Evolutionary conservation across 192 early-diverging fungal genomes (phyloP), one percentile per base, ranked within the genome.

Genomic region (Geosiphon pyriformis): DNA sequence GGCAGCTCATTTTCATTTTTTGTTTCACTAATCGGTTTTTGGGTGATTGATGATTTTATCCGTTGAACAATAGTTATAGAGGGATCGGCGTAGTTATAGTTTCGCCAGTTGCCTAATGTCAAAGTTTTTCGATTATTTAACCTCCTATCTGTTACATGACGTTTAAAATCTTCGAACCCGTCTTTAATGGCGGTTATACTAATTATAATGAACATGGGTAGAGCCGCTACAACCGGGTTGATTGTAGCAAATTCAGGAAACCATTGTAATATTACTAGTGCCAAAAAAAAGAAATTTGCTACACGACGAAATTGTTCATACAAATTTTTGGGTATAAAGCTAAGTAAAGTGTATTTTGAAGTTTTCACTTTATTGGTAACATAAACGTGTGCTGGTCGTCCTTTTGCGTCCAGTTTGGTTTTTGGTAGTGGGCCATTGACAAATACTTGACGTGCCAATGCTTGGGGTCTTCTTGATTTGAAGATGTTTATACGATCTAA

Each of bases 271-370:
- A 95, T 81, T 8, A 93, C 89, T 34, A 95, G 61, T 54, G 85
- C 82, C 33, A 94, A 73, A 73, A 98, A 98, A 70, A 93, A 98
- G 30, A 96, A 83, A 72, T 98, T 98, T 52, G 95, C 95, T 8
- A 94, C 80, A 26, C 86, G 79, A 0, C 90, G 85, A 74, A 98
- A 98, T 80, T 98, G 94, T 81, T 96, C 93, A 70, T 90, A 90
- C 50, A 98, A 72, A 58, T 95, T 95, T 70, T 93, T 94, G n/a
- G 94, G 94, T 3, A 98, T 72, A 76, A 96, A 98, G 0, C 87
- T 87, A 4, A 91, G 26, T 7, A 88, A 61, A 0, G 88, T 89
- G 80, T 98, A 98, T 69, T 98, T 96, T 22, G 88, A 82, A 0
- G 95, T 98, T 35, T 82, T 76, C 27, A 98, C 84, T 69, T 88